A percentile compares a stretch with the other conserved stretches of the same genome.
These are phyloP conservation scores for Balamuthia mandrillaris DNA, from an alignment of 208 protist species.

Conservation along the genomic window DNA sequence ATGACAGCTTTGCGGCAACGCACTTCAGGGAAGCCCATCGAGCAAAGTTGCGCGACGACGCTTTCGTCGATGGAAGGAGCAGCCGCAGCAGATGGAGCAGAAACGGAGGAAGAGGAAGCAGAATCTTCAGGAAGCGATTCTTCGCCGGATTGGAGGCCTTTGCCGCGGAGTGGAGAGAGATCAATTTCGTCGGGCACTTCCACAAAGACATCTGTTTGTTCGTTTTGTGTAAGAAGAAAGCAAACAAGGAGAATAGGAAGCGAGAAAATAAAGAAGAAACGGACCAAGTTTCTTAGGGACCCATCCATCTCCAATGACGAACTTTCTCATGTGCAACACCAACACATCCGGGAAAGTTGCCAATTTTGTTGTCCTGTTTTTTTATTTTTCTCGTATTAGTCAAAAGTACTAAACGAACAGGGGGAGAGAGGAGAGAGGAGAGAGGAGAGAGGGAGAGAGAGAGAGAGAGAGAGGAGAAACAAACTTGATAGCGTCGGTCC, in stretches of 20 bases:
- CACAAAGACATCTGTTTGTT: conserved; percentile 48
- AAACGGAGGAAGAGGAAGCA: no score
- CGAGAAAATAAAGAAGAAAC: neutral
- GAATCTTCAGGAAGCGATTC: conserved; percentile 49
- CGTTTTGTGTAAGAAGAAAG: conserved; percentile 13
- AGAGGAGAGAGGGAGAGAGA: neutral
- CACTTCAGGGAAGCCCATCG: conserved; percentile 31
- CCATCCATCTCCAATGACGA: conserved; percentile 53
- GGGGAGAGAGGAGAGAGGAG: no score
- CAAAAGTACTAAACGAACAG: no score
- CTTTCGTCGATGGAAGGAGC: neutral
- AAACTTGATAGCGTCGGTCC: conserved; percentile 55
- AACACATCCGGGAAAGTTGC: conserved; percentile 59
- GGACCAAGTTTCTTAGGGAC: conserved; percentile 61
- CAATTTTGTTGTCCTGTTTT: conserved; percentile 47
- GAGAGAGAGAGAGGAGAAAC: neutral
- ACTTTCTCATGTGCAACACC: conserved; percentile 61
- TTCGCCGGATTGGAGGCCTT: conserved; percentile 38
- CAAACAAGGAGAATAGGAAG: neutral
- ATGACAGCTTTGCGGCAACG: conserved; percentile 29
- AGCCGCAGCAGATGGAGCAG: neutral
- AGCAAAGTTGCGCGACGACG: conserved; percentile 25
- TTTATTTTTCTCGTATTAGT: neutral
- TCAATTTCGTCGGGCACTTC: conserved; percentile 59
- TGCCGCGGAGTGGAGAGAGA: conserved; percentile 33